These are phyloP conservation scores for Gilbertella persicaria DNA, from an alignment of 371 early-diverging fungal species.

Conservation along the genomic window DNA sequence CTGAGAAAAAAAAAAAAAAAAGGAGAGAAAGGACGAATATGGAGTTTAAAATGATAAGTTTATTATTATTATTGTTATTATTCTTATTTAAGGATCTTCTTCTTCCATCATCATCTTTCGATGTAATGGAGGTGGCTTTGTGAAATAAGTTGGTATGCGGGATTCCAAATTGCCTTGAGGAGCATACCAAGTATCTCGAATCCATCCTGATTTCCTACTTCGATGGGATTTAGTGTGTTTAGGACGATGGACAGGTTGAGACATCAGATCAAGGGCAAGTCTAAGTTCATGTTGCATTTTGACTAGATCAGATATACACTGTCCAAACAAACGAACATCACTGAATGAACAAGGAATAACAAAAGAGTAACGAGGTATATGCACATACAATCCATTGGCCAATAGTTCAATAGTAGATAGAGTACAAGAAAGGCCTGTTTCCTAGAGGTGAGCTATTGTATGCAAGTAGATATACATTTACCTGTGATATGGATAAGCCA, in stretches of 20 bases:
- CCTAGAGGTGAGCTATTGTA: too few relatives aligned
- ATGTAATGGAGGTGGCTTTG: background rate
- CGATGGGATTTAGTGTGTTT: too few relatives aligned
- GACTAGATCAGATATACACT: background rate
- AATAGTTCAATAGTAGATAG: background rate
- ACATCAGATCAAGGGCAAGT: background rate
- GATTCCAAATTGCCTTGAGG: background rate
- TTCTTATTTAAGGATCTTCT: background rate
- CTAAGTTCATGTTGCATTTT: background rate
- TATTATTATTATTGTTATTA: too few relatives aligned
- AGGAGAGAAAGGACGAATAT: background rate
- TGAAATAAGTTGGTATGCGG: background rate
- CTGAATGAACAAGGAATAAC: background rate
- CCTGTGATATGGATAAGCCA: background rate
- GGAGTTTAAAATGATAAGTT: too few relatives aligned
- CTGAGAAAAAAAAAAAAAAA: conserved; percentile 4
- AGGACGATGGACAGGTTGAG: too few relatives aligned
- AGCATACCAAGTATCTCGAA: background rate
- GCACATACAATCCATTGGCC: background rate
- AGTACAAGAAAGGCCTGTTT: background rate
- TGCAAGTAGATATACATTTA: too few relatives aligned
- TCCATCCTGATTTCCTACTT: background rate
- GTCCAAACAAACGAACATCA: background rate
- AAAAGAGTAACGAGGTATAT: background rate
- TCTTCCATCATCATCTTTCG: background rate